Base-by-base conservation (phyloP, 805 yeast genomes). In the Clavispora santaluciae region DNA sequence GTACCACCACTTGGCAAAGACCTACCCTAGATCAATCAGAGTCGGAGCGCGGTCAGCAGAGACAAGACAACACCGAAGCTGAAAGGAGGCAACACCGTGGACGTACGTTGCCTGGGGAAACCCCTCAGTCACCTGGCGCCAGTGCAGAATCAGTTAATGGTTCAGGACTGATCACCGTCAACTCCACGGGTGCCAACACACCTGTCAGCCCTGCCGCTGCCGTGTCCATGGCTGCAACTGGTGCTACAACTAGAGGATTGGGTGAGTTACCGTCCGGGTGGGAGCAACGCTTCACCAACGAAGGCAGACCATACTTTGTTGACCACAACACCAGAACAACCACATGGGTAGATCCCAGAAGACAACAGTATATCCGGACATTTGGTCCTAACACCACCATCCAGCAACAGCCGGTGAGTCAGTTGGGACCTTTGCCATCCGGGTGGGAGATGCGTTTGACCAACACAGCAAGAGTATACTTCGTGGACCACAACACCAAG, bases 401-500 rank as follows among this genome's bases (percentile, higher is more conserved):
- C 53, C 96, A 90, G 68, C 98, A 93, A 56, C 99, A 93, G 70
- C 96, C 98, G 22, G 96, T 93, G 10, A 85, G 95, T 33, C 98
- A 95, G 60, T 75, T 93, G 64, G 99, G 99, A 13, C 99, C 99
- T 40, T 73, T 93, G 59, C 99, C 99, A 36, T 81, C 91, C 40
- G 99, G 99, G 40, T 93, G 99, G 99, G 99, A 93, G 72, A 93
- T 93, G 99, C 85, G 99, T 67, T 77, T 93, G 59, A 95, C 99
- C 33, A 93, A 93, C 65, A 93, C 99, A 1, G 97, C 99, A 8
- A 80, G 99, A 63, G 99, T 93, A 17, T 93, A 93, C 64, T 93
- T 93, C 64, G 99, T 93, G 51, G 99, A 93, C 65, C 99, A 93
- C 72, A 93, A 93, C 68, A 93, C 99, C 23, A 93, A 93, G 70